Evolutionary conservation across 805 yeast genomes (phyloP), one percentile per base, ranked within the genome.

Genomic region (Saccharomycopsis sp.): DNA sequence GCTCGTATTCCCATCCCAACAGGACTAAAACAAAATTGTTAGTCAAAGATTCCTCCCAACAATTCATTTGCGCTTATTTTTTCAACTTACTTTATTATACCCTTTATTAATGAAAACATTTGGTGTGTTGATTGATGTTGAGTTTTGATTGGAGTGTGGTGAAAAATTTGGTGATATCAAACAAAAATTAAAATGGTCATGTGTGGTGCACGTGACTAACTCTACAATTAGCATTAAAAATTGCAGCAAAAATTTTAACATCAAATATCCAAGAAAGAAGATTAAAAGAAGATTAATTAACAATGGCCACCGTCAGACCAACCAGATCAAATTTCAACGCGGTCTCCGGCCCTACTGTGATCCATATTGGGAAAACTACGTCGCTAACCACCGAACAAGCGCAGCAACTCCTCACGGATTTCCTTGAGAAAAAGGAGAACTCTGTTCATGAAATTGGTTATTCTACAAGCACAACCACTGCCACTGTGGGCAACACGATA

Each of bases 331-430:
- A 60, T 13, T 66, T 67, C 22, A 65, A 71, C 4, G 71, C 74
- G 1, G 67, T 74, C 22, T 71, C 72, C 45, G 62, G 69, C 1
- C 79, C 81, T 7, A 70, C 72, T 1, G 59, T 68, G 20, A 58
- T 69, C 2, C 65, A 61, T 17, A 59, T 69, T 14, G n/a, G 17
- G 6, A 24, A 20, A 7, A 24, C 40, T 8, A 38, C 13, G 5
- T 17, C 37, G 16, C 22, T 45, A 6, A 26, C 31, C 6, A 37
- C 45, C 39, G 4, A 17, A 16, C 41, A 43, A 17, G 52, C 56
- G 49, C 28, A 39, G 47, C 16, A 42, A 44, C 9, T 34, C 36
- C 7, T 48, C 52, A n/a, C 43, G 38, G 1, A 41, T 62, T 75
- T 29, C 47, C 54, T 37, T 64, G 65, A 45, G 62, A 59, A 16